Conservation (phyloP, 306 rosid genomes). For the Oemleria cerasiformis region DNA sequence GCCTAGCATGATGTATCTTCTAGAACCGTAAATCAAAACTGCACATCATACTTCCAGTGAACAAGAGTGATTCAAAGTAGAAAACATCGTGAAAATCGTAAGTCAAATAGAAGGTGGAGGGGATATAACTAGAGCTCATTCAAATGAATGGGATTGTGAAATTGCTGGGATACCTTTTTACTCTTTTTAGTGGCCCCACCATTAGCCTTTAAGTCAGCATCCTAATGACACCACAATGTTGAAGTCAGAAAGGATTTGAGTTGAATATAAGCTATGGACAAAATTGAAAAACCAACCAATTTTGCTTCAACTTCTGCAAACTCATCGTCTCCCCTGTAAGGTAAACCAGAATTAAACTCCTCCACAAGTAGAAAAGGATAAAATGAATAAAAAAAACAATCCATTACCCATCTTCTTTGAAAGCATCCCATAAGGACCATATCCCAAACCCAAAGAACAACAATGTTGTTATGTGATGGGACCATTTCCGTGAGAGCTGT, state of each 20-base stretch:
- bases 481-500: conserved; percentile 81
- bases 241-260: conserved; percentile 25
- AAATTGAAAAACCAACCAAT: conserved; percentile 48
- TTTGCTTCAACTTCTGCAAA: conserved; percentile 94
- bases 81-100: not conserved
- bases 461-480: conserved; percentile 79
- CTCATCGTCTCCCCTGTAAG: conserved; percentile 70
- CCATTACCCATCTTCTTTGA: conserved; percentile 61
- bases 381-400: conserved; percentile 13
- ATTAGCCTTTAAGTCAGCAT: conserved; percentile 52
- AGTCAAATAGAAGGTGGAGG: not conserved
- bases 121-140: not conserved
- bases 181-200: conserved; percentile 44
- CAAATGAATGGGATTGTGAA: not conserved
- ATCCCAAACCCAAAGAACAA: conserved; percentile 84
- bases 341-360: conserved; percentile 27
- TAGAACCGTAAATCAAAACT: not conserved
- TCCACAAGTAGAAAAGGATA: conserved; percentile 18
- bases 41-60: not conserved
- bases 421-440: conserved; percentile 91
- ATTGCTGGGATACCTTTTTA: conserved; percentile 50
- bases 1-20: not conserved
- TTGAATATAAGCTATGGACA: conserved; percentile 12
- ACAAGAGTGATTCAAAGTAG: not conserved
- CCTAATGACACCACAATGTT: conserved; percentile 19